Evolutionary conservation across 495 filamentous ascomycete genomes (phyloP).

Genomic region (Thermothielavioides terrestris): DNA sequence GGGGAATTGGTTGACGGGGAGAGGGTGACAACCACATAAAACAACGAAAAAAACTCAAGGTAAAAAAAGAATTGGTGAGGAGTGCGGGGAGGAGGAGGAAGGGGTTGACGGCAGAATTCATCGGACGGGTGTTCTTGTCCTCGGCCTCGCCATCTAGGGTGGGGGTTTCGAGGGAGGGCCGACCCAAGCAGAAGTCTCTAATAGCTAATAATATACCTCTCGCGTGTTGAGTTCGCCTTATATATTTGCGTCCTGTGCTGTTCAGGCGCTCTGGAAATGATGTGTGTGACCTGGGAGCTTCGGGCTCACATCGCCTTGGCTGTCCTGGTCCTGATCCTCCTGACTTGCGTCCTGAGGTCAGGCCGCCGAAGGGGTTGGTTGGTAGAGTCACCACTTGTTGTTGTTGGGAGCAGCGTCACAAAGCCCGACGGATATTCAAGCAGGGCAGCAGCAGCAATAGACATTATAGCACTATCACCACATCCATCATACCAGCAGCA

Average conservation of each 20-base stretch:
- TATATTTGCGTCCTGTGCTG: not conserved
- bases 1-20: not conserved
- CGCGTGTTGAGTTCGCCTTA: slow-evolving; percentile 25
- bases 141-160: slow-evolving; percentile 10
- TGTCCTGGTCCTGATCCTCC: no score
- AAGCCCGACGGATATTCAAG: no score
- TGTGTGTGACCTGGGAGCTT: not conserved
- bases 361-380: no score
- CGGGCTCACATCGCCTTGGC: no score
- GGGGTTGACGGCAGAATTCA: no score
- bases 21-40: not conserved
- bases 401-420: no score
- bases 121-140: slow-evolving; percentile 4
- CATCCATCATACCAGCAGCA: no score
- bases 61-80: not conserved
- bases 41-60: slow-evolving; percentile 1
- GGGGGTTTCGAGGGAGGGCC: slow-evolving; percentile 1
- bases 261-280: not conserved
- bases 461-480: no score
- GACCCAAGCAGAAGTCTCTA: slow-evolving; percentile 17
- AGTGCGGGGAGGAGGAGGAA: not conserved
- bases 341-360: no score
- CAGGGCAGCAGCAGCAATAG: no score
- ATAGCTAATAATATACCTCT: slow-evolving; percentile 31
- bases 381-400: no score